A percentile compares a stretch with the other conserved stretches of the same genome.
Conservation (phyloP, 108 stramenopile genomes). For the Mediolabrus comicus region DNA sequence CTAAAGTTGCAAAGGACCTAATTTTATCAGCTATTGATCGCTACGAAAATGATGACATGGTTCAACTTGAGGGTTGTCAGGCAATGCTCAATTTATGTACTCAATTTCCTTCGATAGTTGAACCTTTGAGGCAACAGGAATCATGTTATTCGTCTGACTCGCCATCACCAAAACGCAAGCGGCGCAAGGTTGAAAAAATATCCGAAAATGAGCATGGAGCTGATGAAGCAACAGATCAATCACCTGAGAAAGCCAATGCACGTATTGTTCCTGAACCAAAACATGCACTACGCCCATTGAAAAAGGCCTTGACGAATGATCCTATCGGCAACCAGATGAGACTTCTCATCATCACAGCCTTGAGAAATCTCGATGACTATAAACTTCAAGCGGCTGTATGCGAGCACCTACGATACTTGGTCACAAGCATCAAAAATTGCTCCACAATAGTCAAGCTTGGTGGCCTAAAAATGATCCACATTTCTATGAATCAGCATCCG, state of each 20-base stretch:
- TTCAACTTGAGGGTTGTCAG: slow-evolving; percentile 32
- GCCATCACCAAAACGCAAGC: neutral
- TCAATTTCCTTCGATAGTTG: slow-evolving; percentile 2
- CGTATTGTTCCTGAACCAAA: neutral
- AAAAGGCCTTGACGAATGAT: neutral
- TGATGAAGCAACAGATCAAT: neutral
- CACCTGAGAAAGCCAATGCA: neutral
- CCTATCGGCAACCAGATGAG: slow-evolving; percentile 24
- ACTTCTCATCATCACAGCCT: slow-evolving; percentile 11
- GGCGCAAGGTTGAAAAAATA: neutral
- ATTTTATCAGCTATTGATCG: slow-evolving; percentile 30
- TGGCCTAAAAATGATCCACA: slow-evolving; percentile 22
- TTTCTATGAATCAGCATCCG: slow-evolving; percentile 26
- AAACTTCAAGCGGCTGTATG: slow-evolving; percentile 2
- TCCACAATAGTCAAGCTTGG: slow-evolving; percentile 12
- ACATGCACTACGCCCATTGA: neutral
- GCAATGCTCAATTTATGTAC: slow-evolving; percentile 26
- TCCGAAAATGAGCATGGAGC: neutral
- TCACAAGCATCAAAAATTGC: slow-evolving; percentile 10
- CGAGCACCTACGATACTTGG: slow-evolving; percentile 18
- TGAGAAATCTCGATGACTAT: neutral
- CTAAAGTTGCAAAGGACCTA: slow-evolving; percentile 7
- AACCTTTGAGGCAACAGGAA: slow-evolving; percentile 4
- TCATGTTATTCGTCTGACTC: neutral
- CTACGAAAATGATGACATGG: slow-evolving; percentile 10